Percentiles rank a stretch among this genome's conserved stretches.
phyloP scores from a whole-genome alignment of 345 rosid genomes.

The Firmiana major region DNA sequence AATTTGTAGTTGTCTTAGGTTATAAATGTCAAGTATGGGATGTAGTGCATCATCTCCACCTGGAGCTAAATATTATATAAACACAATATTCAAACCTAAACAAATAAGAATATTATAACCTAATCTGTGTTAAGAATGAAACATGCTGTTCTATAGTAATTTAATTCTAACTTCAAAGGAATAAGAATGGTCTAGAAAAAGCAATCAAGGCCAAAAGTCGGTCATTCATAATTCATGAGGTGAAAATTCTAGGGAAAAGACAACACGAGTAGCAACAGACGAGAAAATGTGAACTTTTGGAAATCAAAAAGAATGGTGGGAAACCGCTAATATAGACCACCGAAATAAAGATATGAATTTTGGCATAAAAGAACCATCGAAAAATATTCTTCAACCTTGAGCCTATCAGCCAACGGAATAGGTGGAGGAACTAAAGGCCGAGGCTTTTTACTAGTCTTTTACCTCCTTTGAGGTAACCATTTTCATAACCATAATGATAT shows the following conservation, averaged over 20 bases:
- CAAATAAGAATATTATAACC: background rate
- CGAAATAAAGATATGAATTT: background rate
- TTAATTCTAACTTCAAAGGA: too few species aligned
- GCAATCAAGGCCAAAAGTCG: background rate
- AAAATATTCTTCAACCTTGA: background rate
- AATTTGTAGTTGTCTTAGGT: background rate
- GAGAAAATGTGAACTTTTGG: background rate
- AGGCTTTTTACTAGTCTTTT: background rate
- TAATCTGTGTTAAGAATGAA: background rate
- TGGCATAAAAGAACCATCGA: background rate
- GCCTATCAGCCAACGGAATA: background rate
- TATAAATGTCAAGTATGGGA: background rate
- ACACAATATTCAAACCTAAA: background rate
- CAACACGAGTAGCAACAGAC: background rate
- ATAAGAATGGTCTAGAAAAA: background rate
- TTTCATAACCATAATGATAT: background rate
- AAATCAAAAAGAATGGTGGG: background rate
- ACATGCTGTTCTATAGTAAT: background rate
- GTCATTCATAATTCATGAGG: background rate
- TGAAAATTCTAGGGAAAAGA: background rate
- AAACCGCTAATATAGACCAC: background rate
- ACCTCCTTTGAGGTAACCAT: background rate
- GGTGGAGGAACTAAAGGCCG: background rate
- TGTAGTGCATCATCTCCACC: background rate
- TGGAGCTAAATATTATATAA: background rate